Base-by-base conservation (phyloP, 768 basidiomycete genomes). In the Lactarius evosmus region DNA sequence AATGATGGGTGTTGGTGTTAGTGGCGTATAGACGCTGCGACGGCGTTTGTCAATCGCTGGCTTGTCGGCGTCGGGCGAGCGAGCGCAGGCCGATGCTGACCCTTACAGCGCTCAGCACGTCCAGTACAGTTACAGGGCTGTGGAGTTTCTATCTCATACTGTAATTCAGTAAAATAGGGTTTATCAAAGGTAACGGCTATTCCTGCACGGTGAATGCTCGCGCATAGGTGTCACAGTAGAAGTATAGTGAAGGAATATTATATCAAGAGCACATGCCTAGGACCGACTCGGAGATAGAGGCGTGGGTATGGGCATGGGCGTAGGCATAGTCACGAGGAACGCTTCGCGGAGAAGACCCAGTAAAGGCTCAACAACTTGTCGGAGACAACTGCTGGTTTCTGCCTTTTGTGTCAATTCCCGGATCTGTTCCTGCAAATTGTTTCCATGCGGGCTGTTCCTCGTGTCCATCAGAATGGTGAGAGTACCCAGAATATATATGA, bases 381-480 rank as follows among this genome's bases (percentile, higher is more conserved):
- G 52, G 8, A 53, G 30, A 19, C 32, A 9, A 30, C 17, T 17
- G 1, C 8, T 53, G 7, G 17, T 30, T 53, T 29, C 52, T 19
- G 52, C 29, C 17, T 30, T 29, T 32, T 32, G 30, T 9, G 19
- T 32, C 17, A 53, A 33, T n/a, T 2, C 52, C 32, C n/a, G 29
- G 30, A 53, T 30, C 12, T 30, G 27, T 53, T 33, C 52, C 17
- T 19, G 32, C 7, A 53, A 29, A 32, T 17, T 53, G 2, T 33
- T 33, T 30, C 52, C 25, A 25, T 12, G 46, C 11, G 46, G 5
- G 25, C 22, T 25, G 25, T 53, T n/a, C 29, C 5, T 19, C 17
- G 52, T 30, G n/a, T 53, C 52, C 52, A 53, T 53, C 29, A 53
- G 30, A 33, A 53, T 53, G n/a, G 17, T 22, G 29, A 53, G 52